Conservation (phyloP, 2,329 filamentous ascomycete genomes). For the Botrytis squamosa region DNA sequence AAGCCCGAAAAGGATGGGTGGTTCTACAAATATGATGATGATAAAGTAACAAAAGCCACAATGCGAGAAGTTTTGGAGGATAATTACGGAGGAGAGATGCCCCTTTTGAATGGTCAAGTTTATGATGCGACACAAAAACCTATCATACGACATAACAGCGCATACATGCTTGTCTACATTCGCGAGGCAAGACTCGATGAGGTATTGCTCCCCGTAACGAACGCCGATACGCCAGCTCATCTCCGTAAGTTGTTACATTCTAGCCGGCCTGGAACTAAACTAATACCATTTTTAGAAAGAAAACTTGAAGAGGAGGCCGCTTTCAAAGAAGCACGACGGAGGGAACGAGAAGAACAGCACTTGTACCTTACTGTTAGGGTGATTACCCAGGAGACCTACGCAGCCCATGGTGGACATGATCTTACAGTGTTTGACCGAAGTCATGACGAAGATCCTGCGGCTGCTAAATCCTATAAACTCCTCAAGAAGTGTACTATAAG, state of each 20-base stretch:
- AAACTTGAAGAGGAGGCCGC: slow-evolving; percentile 81
- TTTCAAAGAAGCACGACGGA: slow-evolving; percentile 70
- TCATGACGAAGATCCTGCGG: slow-evolving; percentile 57
- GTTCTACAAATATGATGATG: slow-evolving; percentile 97
- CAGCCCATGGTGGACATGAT: slow-evolving; percentile 79
- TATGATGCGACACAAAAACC: slow-evolving; percentile 55
- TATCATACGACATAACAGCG: slow-evolving; percentile 70
- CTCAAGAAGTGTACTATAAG: slow-evolving; percentile 72
- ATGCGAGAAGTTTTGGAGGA: slow-evolving; percentile 90
- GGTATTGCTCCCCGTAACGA: slow-evolving; percentile 73
- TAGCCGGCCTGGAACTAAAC: slow-evolving; percentile 14
- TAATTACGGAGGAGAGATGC: slow-evolving; percentile 81
- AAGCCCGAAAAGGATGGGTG: slow-evolving; percentile 90
- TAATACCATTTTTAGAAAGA: slow-evolving; percentile 51
- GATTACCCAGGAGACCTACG: slow-evolving; percentile 79
- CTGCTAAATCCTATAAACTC: slow-evolving; percentile 70
- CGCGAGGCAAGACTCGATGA: slow-evolving; percentile 81
- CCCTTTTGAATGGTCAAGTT: slow-evolving; percentile 46
- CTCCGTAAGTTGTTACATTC: slow-evolving; percentile 56
- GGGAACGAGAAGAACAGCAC: slow-evolving; percentile 91
- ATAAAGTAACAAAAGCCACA: slow-evolving; percentile 92
- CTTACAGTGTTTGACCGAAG: slow-evolving; percentile 67
- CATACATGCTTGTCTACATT: slow-evolving; percentile 99
- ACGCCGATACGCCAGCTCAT: slow-evolving; percentile 77
- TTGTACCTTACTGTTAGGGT: slow-evolving; percentile 84